Evolutionary conservation across 208 protist species (phyloP), one percentile per base, ranked within the genome.

Genomic region (Crithidia bombi): DNA sequence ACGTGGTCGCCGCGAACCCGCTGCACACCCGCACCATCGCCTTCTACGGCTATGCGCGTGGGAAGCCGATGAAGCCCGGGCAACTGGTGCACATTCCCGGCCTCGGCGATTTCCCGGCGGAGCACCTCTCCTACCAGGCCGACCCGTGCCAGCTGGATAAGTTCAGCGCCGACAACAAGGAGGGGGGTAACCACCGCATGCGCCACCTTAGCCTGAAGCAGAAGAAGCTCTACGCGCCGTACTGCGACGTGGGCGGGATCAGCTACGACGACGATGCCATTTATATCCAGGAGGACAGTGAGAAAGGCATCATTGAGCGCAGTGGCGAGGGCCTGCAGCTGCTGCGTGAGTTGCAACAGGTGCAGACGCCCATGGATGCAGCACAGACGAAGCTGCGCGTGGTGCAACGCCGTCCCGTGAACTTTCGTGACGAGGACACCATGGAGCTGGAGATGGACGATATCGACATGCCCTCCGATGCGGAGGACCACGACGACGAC

Each of bases 11-110:
- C 2, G 62, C 69, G 15, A 69, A 96, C 69, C 88, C 90, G 10
- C 79, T 85, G n/a, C 77, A 75, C 46, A 82, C 89, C 70, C 85
- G 97, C 49, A 89, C 64, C 33, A 82, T 99, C 26, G 87, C 91
- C 33, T 90, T 99, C 28, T 99, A 99, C 90, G 98, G 99, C n/a
- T 99, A 99, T 79, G 77, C 98, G 14, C 86, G 98, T 36, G 99
- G 99, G 36, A 97, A 91, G 32, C 94, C 98, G 41, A 85, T 99
- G 64, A 96, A 97, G 64, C 62, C 83, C 15, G 70, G 85, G n/a
- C 89, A 93, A 72, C 79, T 91, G 17, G 83, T 99, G 14, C 98
- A 99, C 86, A 81, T 99, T 28, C 89, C 98, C 30, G 99, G 99
- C n/a, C 74, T 96, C 32, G 99, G 99, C 52, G 99, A 99, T 82